Percentiles rank a stretch among this genome's conserved stretches.
These are phyloP conservation scores for Scopulariopsis brevicaulis DNA, from an alignment of 2,329 filamentous ascomycete species.

Conservation along the genomic window DNA sequence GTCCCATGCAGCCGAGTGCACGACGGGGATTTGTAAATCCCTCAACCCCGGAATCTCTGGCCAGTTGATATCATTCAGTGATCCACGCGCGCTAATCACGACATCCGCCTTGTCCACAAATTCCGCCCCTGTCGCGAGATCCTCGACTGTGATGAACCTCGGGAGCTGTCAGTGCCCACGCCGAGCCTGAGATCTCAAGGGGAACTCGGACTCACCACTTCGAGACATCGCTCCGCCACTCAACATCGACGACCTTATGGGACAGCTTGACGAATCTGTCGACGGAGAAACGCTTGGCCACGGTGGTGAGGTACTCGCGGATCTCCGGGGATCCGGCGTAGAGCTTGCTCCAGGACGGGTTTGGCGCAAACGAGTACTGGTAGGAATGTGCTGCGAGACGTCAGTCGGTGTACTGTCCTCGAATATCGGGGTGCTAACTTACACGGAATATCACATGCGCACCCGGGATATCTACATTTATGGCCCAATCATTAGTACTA, in stretches of 20 bases:
- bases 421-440: conserved; percentile 8
- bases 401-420: too few species aligned
- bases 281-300: conserved; percentile 32
- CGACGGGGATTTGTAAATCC: conserved; percentile 17
- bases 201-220: conserved; percentile 20
- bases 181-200: background rate
- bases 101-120: conserved; percentile 28
- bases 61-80: conserved; percentile 30
- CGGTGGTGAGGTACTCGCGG: conserved; percentile 31
- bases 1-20: conserved; percentile 25
- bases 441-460: conserved; percentile 25
- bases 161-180: background rate
- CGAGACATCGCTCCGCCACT: conserved; percentile 25
- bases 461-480: background rate
- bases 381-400: conserved; percentile 37
- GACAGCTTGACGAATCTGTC: conserved; percentile 32
- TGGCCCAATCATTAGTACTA: too few species aligned
- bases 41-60: conserved; percentile 29
- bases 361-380: conserved; percentile 43
- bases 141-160: conserved; percentile 2
- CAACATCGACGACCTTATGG: conserved; percentile 26
- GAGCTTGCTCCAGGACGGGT: conserved; percentile 39
- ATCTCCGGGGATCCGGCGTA: conserved; percentile 39
- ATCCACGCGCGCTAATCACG: conserved; percentile 27
- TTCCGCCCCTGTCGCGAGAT: conserved; percentile 19